Evolutionary conservation across 129 eudicot genomes (phyloP), one percentile per base, ranked within the genome.

Genomic region (Sambucus nigra): DNA sequence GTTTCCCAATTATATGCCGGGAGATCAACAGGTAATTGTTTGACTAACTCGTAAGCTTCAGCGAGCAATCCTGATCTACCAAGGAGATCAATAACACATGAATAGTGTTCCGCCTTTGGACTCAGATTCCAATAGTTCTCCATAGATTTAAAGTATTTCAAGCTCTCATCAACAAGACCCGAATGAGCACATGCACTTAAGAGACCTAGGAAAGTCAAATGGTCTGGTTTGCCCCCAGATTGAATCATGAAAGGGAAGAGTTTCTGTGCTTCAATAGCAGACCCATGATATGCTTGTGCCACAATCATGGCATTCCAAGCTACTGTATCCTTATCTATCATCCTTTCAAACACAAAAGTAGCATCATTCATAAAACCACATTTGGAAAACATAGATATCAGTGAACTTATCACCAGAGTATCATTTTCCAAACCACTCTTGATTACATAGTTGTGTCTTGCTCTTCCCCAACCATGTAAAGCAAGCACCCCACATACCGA

Each of bases 351-450:
- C 39, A 77, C 64, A 29, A 52, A 25, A 31, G 51, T 54, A 18
- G 86, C 83, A 12, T 74, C 78, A 49, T 53, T 29, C 41, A 85
- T 74, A 31, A 74, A 65, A 4, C 95, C 95, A 33, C 95, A 80
- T 67, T 76, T 81, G 21, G 95, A 85, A 63, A 80, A 85, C 95
- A 77, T 80, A 16, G 95, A 77, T 62, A 80, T 77, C 53, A 85
- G 59, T 49, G 95, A 74, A 45, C 86, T 77, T 22, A 69, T 42
- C 27, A 85, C 74, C 53, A 47, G 44, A 20, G 74, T 41, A 59
- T 80, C 71, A 12, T 49, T 64, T 35, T 33, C 71, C 25, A 64
- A 77, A 29, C 80, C 73, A 23, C 51, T 57, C 60, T 80, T 80
- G 53, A 73, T 66, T 16, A 73, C 74, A 55, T 55, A 72, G 16